phyloP scores from a whole-genome alignment of 805 yeast genomes.

The Sporopachydermia quercuum region DNA sequence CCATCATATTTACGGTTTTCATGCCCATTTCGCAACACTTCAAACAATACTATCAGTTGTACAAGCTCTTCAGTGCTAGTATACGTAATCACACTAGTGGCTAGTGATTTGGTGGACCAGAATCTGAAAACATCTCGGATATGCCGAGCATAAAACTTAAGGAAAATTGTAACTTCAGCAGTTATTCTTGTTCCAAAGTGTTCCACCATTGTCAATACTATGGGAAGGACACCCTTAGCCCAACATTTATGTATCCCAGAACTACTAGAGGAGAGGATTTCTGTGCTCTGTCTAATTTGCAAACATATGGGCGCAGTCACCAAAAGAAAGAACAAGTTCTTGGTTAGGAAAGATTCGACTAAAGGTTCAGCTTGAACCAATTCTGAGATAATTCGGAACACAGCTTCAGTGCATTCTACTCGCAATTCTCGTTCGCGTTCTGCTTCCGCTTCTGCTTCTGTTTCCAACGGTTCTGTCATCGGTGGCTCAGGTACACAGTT shows the following conservation, averaged over 20 bases:
- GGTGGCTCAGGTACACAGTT: too few relatives aligned
- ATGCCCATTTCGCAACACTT: neutral
- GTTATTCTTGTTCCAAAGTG: neutral
- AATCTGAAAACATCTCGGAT: neutral
- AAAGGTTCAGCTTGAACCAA: neutral
- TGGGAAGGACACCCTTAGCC: neutral
- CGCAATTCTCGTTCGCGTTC: too few relatives aligned
- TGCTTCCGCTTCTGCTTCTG: too few relatives aligned
- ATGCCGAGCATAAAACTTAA: neutral
- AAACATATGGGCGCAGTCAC: neutral
- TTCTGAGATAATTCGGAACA: neutral
- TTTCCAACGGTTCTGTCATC: too few relatives aligned
- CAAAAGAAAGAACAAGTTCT: neutral
- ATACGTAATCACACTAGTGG: neutral
- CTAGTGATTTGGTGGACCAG: neutral
- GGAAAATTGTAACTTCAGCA: neutral
- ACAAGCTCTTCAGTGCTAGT: neutral
- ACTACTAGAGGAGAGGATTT: neutral
- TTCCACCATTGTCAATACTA: neutral
- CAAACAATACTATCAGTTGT: neutral
- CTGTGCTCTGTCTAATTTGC: neutral
- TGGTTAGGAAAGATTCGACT: neutral
- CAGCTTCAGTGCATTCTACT: too few relatives aligned
- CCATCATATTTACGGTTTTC: neutral
- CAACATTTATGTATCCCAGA: neutral